Base-by-base conservation (phyloP, 495 filamentous ascomycete genomes). In the Hypoxylon subgilvum region DNA sequence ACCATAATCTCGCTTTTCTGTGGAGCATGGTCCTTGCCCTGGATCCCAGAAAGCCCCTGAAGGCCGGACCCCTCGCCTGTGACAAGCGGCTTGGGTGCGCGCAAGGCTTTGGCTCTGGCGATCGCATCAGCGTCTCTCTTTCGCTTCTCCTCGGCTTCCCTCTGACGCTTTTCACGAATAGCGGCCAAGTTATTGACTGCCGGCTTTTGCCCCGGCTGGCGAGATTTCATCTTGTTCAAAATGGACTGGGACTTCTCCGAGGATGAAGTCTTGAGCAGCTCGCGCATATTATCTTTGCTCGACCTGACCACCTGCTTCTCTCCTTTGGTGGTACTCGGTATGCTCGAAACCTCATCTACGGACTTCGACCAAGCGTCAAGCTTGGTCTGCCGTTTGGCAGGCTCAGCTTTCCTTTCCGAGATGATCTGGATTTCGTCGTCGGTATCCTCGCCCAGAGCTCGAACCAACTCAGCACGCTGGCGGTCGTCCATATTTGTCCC, bases 1-100 rank as follows among this genome's bases (percentile, higher is more conserved):
- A 96, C 88, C 91, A 96, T 96, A 73, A 96, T 90, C 57, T 90
- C 89, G 49, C 88, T 86, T 39, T 84, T 86, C 45, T 85, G 78
- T 3, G 80, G 72, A 8, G 81, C 78, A 71, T 88, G 88, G 44
- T 94, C 91, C 72, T 93, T 95, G 59, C 89, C 91, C 55, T 82
- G 81, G 17, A 91, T 79, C 17, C 91, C 90, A 1, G 74, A 71
- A 59, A 94, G 82, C 38, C 86, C 87, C 52, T 82, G 79, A 14
- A 93, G 72, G 10, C 87, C 91, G 40, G 90, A 93, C 1, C 91
- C 91, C 70, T 90, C 89, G 45, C 89, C 87, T 0, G 79, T 76
- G 22, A 84, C 82, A 27, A 79, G 79, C 56, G 84, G 81, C 19
- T 78, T 76, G 49, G 84, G 79, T 40, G 79, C 79, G 49, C 78